phyloP scores from a whole-genome alignment of 2,329 filamentous ascomycete species.

The Penicillium italicum region DNA sequence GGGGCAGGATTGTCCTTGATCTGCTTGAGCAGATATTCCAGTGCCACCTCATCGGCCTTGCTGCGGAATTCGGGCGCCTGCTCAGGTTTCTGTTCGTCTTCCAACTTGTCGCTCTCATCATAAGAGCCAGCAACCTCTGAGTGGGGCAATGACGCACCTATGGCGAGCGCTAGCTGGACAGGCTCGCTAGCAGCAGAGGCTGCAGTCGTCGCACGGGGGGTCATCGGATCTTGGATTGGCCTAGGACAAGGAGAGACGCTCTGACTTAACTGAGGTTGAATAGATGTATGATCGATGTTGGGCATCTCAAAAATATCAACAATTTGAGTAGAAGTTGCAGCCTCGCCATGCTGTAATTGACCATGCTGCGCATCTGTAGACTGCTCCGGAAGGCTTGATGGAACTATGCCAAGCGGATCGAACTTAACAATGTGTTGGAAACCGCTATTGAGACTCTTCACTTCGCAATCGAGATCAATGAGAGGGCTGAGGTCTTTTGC shows the following conservation, averaged over 20 bases:
- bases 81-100: not conserved
- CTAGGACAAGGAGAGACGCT: not conserved
- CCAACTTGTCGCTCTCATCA: not conserved
- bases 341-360: not conserved
- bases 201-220: not conserved
- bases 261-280: not conserved
- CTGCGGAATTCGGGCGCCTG: not conserved
- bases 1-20: not conserved
- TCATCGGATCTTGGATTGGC: not conserved
- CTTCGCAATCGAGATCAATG: not conserved
- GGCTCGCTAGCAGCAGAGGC: not conserved
- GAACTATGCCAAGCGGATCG: not conserved
- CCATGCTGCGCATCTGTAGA: not conserved
- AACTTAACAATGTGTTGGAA: not conserved
- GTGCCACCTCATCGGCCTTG: not conserved
- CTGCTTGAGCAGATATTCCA: not conserved
- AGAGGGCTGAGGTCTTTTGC: not conserved
- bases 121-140: not conserved
- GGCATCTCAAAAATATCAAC: not conserved
- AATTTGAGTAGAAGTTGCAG: not conserved
- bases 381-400: not conserved
- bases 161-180: not conserved
- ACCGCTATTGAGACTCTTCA: not conserved
- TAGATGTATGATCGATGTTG: not conserved
- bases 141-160: not conserved